Percentiles rank a stretch among this genome's conserved stretches.
These are phyloP conservation scores for Sungouiella blattae DNA, from an alignment of 805 yeast genomes.

Conservation along the genomic window DNA sequence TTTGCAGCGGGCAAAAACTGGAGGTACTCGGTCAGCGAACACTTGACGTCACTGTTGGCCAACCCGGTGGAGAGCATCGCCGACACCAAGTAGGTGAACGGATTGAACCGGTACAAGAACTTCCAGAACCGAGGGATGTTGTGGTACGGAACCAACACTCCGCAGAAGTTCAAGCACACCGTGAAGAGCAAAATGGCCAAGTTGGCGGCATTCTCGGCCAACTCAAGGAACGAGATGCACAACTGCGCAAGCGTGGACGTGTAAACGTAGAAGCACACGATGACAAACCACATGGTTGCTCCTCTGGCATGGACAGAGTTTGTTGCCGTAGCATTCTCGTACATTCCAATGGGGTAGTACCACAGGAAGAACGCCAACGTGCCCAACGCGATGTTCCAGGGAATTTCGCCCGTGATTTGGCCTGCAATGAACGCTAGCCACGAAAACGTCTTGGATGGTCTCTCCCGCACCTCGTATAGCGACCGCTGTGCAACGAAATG, in stretches of 20 bases:
- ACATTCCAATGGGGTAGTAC: constrained; percentile 14
- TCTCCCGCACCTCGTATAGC: constrained; percentile 67
- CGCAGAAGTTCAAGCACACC: constrained; percentile 43
- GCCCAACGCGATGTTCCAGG: constrained; percentile 60
- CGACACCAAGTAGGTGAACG: constrained; percentile 68
- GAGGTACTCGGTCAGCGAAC: constrained; percentile 22
- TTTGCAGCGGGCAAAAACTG: constrained; percentile 13
- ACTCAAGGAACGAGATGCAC: constrained; percentile 55
- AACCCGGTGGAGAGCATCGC: constrained; percentile 38
- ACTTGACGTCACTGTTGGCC: constrained; percentile 35
- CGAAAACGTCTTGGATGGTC: constrained; percentile 67
- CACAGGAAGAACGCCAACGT: constrained; percentile 14
- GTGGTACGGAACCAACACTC: constrained; percentile 26
- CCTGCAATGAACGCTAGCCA: constrained; percentile 63
- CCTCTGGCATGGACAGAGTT: constrained; percentile 51
- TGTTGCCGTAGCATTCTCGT: constrained; percentile 50
- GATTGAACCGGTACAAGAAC: constrained; percentile 68
- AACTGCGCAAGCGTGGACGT: constrained; percentile 56
- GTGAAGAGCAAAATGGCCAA: constrained; percentile 55
- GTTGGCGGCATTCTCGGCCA: constrained; percentile 63
- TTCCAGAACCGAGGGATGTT: constrained; percentile 47
- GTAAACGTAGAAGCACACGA: constrained; percentile 47
- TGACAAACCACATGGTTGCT: constrained; percentile 48
- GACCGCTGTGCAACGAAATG: constrained; percentile 53
- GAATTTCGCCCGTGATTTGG: constrained; percentile 62